Conservation (phyloP, 2,329 filamentous ascomycete genomes). For the Phialocephala sp. region DNA sequence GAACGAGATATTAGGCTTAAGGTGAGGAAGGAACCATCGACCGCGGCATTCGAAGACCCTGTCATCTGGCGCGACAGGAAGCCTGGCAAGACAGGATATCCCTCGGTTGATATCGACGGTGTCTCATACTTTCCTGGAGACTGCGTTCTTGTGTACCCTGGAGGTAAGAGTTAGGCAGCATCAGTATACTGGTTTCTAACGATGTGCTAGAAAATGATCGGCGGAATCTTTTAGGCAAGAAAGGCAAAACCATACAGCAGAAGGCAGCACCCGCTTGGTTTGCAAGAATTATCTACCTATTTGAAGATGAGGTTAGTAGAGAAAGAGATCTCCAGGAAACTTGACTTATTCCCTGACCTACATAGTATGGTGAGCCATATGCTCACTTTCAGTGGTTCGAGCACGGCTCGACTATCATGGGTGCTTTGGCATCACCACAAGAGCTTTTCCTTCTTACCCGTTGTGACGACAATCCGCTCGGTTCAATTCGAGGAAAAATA, state of each 20-base stretch:
- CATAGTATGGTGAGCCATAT: slow-evolving; percentile 1
- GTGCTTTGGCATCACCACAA: slow-evolving; percentile 23
- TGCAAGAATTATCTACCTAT: not conserved
- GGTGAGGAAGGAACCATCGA: not conserved
- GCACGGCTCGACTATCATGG: slow-evolving; percentile 26
- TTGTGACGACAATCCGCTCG: slow-evolving; percentile 23
- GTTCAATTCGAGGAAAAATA: slow-evolving; percentile 27
- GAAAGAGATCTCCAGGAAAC: not conserved
- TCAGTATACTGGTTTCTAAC: too few relatives aligned
- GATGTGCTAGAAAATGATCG: too few relatives aligned
- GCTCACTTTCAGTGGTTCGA: slow-evolving; percentile 32
- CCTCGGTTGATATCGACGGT: not conserved
- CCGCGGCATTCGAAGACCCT: too few relatives aligned
- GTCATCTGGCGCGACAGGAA: not conserved
- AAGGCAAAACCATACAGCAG: too few relatives aligned
- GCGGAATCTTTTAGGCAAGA: too few relatives aligned
- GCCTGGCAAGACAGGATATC: not conserved
- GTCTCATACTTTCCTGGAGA: not conserved
- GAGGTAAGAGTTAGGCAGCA: not conserved
- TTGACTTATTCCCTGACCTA: not conserved
- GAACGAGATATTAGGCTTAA: not conserved
- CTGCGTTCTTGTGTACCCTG: not conserved
- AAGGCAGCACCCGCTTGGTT: too few relatives aligned
- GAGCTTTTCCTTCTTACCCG: slow-evolving; percentile 28
- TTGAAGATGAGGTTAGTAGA: not conserved